A percentile compares a stretch with the other conserved stretches of the same genome.
These are phyloP conservation scores for Buxus sempervirens DNA, from an alignment of 164 flowering plant species.

Conservation along the genomic window DNA sequence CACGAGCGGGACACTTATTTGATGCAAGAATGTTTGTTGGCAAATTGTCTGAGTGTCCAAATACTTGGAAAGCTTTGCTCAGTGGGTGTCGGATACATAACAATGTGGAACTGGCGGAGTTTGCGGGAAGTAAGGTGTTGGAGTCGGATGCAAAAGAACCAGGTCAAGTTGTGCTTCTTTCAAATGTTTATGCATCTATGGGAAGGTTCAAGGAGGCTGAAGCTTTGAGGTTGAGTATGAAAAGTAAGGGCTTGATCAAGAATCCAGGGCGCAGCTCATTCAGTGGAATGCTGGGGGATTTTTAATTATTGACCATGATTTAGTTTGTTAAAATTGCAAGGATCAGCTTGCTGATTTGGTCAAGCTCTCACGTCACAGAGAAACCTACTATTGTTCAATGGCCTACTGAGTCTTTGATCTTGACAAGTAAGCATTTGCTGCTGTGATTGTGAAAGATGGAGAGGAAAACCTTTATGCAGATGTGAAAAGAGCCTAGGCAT, in stretches of 20 bases:
- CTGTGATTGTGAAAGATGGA: background rate
- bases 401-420: background rate
- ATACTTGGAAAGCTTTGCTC: constrained; percentile 37
- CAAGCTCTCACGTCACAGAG: background rate
- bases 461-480: background rate
- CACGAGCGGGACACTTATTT: constrained; percentile 34
- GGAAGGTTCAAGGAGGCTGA: constrained; percentile 42
- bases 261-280: constrained; percentile 35
- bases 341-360: background rate
- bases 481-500: background rate
- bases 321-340: background rate
- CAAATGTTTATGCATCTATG: constrained; percentile 41
- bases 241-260: constrained; percentile 23
- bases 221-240: constrained; percentile 27
- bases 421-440: no score
- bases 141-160: constrained; percentile 25
- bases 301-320: constrained; percentile 7
- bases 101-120: constrained; percentile 34
- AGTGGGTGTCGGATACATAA: constrained; percentile 33
- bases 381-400: background rate
- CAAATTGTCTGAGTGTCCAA: constrained; percentile 12
- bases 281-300: constrained; percentile 6
- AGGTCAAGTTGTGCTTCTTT: constrained; percentile 38
- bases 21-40: constrained; percentile 26
- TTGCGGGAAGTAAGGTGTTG: constrained; percentile 27